A percentile compares a stretch with the other conserved stretches of the same genome.
Conservation (phyloP, 169 alveolate genomes). For the Babesia sp. region DNA sequence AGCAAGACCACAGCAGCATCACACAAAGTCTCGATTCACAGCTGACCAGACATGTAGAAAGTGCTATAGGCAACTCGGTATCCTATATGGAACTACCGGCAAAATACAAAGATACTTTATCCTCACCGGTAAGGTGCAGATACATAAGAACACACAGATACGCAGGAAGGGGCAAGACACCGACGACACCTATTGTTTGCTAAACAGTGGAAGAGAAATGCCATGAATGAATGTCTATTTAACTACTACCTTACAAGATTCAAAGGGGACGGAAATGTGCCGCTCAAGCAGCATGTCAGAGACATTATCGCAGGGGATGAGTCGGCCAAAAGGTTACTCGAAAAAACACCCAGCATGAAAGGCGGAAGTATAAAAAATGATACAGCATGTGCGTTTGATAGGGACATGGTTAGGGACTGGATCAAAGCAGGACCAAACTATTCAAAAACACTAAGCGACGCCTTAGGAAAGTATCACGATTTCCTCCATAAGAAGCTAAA, state of each 20-base stretch:
- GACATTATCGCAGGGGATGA: neutral
- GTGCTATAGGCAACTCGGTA: neutral
- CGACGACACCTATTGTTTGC: slow-evolving; percentile 54
- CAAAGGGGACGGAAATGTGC: neutral
- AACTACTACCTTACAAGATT: slow-evolving; percentile 15
- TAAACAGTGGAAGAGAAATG: slow-evolving; percentile 67
- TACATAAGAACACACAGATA: neutral
- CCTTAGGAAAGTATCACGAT: slow-evolving; percentile 32
- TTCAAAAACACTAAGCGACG: slow-evolving; percentile 35
- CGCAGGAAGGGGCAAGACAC: slow-evolving; percentile 42
- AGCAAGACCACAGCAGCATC: neutral
- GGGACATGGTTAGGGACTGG: slow-evolving; percentile 49
- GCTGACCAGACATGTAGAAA: neutral
- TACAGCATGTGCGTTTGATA: neutral
- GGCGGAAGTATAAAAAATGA: neutral
- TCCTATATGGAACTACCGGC: neutral
- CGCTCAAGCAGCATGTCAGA: slow-evolving; percentile 10
- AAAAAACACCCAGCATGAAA: neutral
- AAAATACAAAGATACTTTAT: neutral
- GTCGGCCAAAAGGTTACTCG: neutral
- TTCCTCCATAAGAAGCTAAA: slow-evolving; percentile 38
- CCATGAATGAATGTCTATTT: slow-evolving; percentile 22
- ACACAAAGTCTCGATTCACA: slow-evolving; percentile 22
- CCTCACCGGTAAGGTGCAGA: neutral
- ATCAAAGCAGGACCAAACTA: slow-evolving; percentile 36